Percentiles rank a stretch among this genome's conserved stretches.
Evolutionary conservation across 2,329 filamentous ascomycete species (phyloP).

Genomic region (Orbilia brochopaga): DNA sequence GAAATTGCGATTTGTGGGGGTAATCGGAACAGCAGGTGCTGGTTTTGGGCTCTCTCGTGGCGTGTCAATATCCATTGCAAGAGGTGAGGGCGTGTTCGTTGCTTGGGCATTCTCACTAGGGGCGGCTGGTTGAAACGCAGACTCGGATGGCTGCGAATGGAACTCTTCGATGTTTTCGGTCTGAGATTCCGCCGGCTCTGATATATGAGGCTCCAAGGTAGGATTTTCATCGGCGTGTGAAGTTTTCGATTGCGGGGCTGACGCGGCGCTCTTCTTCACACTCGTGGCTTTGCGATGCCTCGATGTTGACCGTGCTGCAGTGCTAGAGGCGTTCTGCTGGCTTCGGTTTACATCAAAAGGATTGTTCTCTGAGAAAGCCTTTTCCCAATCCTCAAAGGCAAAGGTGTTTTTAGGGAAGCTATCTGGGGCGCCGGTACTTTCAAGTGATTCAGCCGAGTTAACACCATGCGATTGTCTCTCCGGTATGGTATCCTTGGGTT

Average conservation of each 20-base stretch:
- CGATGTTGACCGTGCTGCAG: slow-evolving; percentile 28
- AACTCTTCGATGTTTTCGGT: slow-evolving; percentile 3
- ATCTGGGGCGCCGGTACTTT: slow-evolving; percentile 6
- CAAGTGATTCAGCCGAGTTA: slow-evolving; percentile 11
- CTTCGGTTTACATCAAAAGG: slow-evolving; percentile 38
- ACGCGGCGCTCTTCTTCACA: slow-evolving; percentile 25
- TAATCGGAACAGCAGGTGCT: slow-evolving; percentile 14
- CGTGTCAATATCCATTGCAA: slow-evolving; percentile 49
- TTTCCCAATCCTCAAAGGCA: slow-evolving; percentile 45
- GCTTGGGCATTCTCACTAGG: slow-evolving; percentile 13
- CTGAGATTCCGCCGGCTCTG: neutral
- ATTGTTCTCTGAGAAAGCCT: slow-evolving; percentile 41
- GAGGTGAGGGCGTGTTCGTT: slow-evolving; percentile 22
- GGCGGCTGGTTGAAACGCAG: neutral
- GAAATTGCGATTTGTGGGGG: slow-evolving; percentile 14
- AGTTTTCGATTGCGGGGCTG: slow-evolving; percentile 13
- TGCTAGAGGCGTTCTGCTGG: slow-evolving; percentile 12
- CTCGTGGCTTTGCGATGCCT: slow-evolving; percentile 36
- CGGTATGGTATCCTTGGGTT: slow-evolving; percentile 5
- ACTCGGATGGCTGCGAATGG: neutral
- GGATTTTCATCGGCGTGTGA: neutral
- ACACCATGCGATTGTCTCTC: neutral
- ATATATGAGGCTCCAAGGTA: neutral
- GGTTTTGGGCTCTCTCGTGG: slow-evolving; percentile 24
- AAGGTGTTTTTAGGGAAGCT: slow-evolving; percentile 22